A percentile compares a stretch with the other conserved stretches of the same genome.
Conservation (phyloP, 1,284 basidiomycete species). For the Inonotus hispidus region DNA sequence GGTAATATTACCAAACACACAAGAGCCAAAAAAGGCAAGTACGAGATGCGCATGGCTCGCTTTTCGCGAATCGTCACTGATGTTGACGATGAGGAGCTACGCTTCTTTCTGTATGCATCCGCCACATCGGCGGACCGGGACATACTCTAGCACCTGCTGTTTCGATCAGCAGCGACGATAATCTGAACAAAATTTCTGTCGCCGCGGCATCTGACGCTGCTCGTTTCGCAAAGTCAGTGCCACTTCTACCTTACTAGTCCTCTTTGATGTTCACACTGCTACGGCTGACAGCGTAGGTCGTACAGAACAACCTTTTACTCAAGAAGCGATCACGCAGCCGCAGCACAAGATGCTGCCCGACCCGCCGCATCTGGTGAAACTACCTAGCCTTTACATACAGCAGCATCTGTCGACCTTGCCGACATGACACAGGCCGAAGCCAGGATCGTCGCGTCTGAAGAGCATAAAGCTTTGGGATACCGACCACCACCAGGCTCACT, state of each 20-base stretch:
- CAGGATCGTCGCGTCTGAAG: conserved; percentile 22
- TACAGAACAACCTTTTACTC: background rate
- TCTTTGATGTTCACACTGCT: background rate
- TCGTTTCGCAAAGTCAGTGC: conserved; percentile 10
- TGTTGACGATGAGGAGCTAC: background rate
- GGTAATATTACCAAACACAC: no score
- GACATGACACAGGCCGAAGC: conserved; percentile 15
- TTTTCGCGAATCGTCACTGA: background rate
- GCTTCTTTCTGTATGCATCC: background rate
- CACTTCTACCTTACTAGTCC: background rate
- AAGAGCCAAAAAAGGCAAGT: no score
- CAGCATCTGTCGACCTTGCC: background rate
- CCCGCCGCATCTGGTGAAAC: background rate
- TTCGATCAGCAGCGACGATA: background rate
- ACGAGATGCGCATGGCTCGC: no score
- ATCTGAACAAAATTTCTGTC: conserved; percentile 1
- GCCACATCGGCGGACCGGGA: background rate
- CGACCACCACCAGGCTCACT: conserved; percentile 20
- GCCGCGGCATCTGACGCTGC: conserved; percentile 13
- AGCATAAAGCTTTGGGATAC: conserved; percentile 24
- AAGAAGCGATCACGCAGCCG: background rate
- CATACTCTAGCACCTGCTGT: background rate
- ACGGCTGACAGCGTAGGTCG: background rate
- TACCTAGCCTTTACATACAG: background rate
- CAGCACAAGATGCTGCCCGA: conserved; percentile 3